Percentiles rank a stretch among this genome's conserved stretches.
phyloP scores from a whole-genome alignment of 768 basidiomycete species.

The Leccinellum albellum region DNA sequence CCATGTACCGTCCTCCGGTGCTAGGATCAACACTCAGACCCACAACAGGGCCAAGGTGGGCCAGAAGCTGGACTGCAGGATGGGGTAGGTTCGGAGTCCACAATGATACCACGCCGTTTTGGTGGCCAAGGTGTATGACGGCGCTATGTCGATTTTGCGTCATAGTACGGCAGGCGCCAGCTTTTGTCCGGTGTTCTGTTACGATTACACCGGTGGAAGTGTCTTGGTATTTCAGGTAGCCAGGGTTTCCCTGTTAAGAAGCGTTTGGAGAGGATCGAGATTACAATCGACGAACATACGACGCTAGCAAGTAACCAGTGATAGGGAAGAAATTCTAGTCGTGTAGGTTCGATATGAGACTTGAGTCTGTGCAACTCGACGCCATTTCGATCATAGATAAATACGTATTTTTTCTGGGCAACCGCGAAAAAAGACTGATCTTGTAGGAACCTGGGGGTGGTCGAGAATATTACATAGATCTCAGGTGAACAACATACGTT shows the following conservation, averaged over 20 bases:
- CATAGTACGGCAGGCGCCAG: slow-evolving; percentile 83
- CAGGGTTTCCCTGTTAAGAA: slow-evolving; percentile 67
- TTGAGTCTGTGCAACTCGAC: slow-evolving; percentile 87
- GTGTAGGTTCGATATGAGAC: slow-evolving; percentile 82
- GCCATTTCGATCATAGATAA: slow-evolving; percentile 92
- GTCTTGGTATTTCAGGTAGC: slow-evolving; percentile 95
- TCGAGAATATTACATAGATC: not conserved
- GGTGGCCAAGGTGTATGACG: slow-evolving; percentile 90
- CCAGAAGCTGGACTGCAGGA: slow-evolving; percentile 86
- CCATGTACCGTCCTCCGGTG: slow-evolving; percentile 84
- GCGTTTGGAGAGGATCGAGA: not conserved
- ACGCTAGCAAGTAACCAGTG: slow-evolving; percentile 90
- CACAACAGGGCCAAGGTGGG: slow-evolving; percentile 84
- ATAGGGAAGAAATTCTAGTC: slow-evolving; percentile 89
- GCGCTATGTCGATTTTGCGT: slow-evolving; percentile 91
- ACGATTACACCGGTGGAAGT: slow-evolving; percentile 89
- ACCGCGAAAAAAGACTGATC: slow-evolving; percentile 92
- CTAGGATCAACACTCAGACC: slow-evolving; percentile 82
- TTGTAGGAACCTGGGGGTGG: slow-evolving; percentile 68
- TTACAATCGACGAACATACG: slow-evolving; percentile 42
- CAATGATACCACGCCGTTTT: slow-evolving; percentile 91
- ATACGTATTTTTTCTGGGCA: slow-evolving; percentile 93
- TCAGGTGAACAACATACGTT: slow-evolving; percentile 50
- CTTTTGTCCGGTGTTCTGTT: slow-evolving; percentile 83
- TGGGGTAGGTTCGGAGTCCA: slow-evolving; percentile 96